phyloP scores from a whole-genome alignment of 768 basidiomycete species.

The Pleurotus eryngii region DNA sequence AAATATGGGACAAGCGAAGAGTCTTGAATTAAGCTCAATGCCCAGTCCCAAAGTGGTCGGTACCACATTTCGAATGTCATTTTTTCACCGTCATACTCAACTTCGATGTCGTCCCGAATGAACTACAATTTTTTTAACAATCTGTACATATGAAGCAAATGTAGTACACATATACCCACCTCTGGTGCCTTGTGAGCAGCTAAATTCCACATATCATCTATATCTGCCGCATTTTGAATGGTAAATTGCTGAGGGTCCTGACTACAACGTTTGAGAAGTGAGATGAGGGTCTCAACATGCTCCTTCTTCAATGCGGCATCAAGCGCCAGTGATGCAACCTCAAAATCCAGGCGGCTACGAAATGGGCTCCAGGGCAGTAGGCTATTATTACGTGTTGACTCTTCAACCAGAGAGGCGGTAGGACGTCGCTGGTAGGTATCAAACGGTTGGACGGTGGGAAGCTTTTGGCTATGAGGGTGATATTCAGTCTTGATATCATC shows the following conservation, averaged over 20 bases:
- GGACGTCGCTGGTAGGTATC: no score
- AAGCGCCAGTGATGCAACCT: constrained; percentile 22
- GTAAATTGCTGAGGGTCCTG: constrained; percentile 9
- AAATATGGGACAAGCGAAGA: constrained; percentile 16
- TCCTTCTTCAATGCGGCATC: constrained; percentile 16
- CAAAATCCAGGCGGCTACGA: constrained; percentile 20
- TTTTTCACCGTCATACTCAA: constrained; percentile 15
- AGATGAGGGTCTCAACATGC: constrained; percentile 15
- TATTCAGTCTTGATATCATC: constrained; percentile 25
- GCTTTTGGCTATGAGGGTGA: constrained; percentile 16
- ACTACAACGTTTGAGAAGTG: constrained; percentile 12
- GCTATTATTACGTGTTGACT: constrained; percentile 1
- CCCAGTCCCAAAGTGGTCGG: constrained; percentile 24
- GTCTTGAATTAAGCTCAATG: constrained; percentile 23
- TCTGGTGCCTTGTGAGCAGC: constrained; percentile 8
- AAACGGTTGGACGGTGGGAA: constrained; percentile 5
- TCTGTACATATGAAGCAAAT: neutral
- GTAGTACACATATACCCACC: constrained; percentile 6
- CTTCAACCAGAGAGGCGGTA: neutral
- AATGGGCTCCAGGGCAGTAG: constrained; percentile 24
- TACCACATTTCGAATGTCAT: constrained; percentile 17
- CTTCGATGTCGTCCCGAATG: constrained; percentile 12
- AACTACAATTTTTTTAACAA: constrained; percentile 14
- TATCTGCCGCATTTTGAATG: constrained; percentile 12
- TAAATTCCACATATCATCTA: constrained; percentile 15